phyloP scores from a whole-genome alignment of 106 monocot species.

The Acorus gramineus region DNA sequence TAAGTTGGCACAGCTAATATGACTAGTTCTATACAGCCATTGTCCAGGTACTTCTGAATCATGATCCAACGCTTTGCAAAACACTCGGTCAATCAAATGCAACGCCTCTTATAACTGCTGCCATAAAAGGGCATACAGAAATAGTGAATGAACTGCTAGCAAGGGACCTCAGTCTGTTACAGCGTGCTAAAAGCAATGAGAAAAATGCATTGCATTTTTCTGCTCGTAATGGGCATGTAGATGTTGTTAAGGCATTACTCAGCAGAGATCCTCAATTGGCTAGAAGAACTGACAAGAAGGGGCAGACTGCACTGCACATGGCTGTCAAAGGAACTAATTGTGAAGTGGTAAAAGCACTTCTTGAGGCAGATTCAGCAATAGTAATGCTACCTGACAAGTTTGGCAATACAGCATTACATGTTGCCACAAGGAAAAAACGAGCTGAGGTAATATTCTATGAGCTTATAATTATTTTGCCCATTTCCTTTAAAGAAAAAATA shows the following conservation, averaged over 20 bases:
- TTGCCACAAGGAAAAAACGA: slow-evolving; percentile 62
- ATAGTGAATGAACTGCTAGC: slow-evolving; percentile 29
- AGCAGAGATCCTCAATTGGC: slow-evolving; percentile 58
- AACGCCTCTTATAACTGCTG: slow-evolving; percentile 54
- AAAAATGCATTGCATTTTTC: slow-evolving; percentile 70
- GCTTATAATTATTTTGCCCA: too few relatives aligned
- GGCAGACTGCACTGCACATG: slow-evolving; percentile 71
- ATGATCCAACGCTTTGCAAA: slow-evolving; percentile 34
- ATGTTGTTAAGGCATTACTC: slow-evolving; percentile 42
- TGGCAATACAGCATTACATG: slow-evolving; percentile 62
- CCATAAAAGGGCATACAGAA: slow-evolving; percentile 46
- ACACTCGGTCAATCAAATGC: slow-evolving; percentile 53
- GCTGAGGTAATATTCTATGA: slow-evolving; percentile 35
- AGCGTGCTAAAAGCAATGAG: slow-evolving; percentile 42
- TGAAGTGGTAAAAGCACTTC: slow-evolving; percentile 47
- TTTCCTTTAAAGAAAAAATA: too few relatives aligned
- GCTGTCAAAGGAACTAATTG: slow-evolving; percentile 54
- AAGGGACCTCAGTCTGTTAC: slow-evolving; percentile 20
- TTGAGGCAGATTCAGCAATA: slow-evolving; percentile 54
- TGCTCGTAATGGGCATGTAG: slow-evolving; percentile 48
- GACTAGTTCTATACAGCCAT: slow-evolving; percentile 22
- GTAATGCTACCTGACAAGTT: slow-evolving; percentile 54
- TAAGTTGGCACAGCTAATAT: neutral
- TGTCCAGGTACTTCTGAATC: slow-evolving; percentile 41
- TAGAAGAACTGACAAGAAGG: slow-evolving; percentile 61